Evolutionary conservation across 1,284 basidiomycete genomes (phyloP), one percentile per base, ranked within the genome.

Genomic region (Peniophora sp.): DNA sequence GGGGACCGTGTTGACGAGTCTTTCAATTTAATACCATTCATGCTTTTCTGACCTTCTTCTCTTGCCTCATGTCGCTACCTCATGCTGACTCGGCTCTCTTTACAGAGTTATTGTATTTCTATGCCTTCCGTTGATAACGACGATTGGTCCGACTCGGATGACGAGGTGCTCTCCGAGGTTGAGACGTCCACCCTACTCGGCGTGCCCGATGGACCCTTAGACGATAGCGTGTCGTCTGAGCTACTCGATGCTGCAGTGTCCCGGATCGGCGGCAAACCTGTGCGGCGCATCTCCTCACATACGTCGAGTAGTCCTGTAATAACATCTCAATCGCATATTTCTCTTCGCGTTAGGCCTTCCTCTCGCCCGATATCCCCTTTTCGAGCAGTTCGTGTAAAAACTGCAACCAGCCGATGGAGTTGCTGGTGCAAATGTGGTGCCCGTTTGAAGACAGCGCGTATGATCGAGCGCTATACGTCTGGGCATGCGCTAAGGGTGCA

Each of bases 371-470:
- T 34, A 70, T 66, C 14, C 61, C 63, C 2, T 48, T 61, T 47
- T 58, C 64, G 20, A 63, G 62, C 23, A 65, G 83, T 3, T 69
- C 74, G 53, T 92, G 89, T 77, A 81, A 78, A 61, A 68, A 74
- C 50, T 92, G 89, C 68, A 70, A 72, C 5, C 67, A 72, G 17
- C 78, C 83, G 0, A 91, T 87, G 85, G 81, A 89, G 56, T 73
- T 92, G 22, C 74, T 92, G 32, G 72, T 88, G 12, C 89, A 92
- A 58, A 75, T 92, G 59, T 92, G 89, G 86, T 92, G 87, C 64
- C 90, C 90, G 0, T 81, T 92, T 57, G 85, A 91, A 61, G 72
- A 82, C 36, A 92, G 88, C 57, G 78, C 83, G 8, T 83, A 85
- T 74, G 89, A 92, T 61, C 75, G 90, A 48, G 84, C 81, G 1